Base-by-base conservation (phyloP, 2,329 filamentous ascomycete species). In the Neodidymelliopsis sp. region DNA sequence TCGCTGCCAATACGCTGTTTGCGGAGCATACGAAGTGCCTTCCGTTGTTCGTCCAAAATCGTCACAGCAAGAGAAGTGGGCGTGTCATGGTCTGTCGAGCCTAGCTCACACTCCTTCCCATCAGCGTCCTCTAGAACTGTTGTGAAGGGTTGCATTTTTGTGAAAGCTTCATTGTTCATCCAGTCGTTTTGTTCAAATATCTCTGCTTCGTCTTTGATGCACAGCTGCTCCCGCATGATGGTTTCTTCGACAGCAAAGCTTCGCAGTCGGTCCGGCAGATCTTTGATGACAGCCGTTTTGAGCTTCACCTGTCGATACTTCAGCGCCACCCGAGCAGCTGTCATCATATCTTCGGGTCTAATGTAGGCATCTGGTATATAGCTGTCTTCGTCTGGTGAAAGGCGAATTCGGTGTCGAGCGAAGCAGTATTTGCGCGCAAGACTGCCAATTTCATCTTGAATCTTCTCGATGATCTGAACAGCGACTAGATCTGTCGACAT, bases 1-100 rank as follows among this genome's bases (percentile, higher is more conserved):
- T 53, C 41, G 9, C 29, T 38, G 5, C 11, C 42, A 19, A 57
- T 55, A 11, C 50, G 43, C 10, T 51, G 43, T 5, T 33, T 29
- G 8, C 43, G 36, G 7, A 49, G 47, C 45, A 56, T 49, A 0
- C 36, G 52, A 1, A 62, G 16, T 8, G 47, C 19, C 13, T 56
- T 54, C 8, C 57, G 52, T 33, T 59, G 52, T 3, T 49, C 55
- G 4, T 66, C 60, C 2, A 63, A 22, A 0, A 58, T 23, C 0
- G 49, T 64, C 1, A 50, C 28, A n/a, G 30, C 47, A 6, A 40
- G 20, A 4, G 18, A 10, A 4, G 15, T 20, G 2, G 47, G n/a
- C 4, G 31, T 24, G 4, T n/a, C 11, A 10, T 34, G 15, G 8
- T 38, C 35, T 8, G 28, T 43, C 3, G 52, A 23, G 6, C 48